phyloP scores from a whole-genome alignment of 169 alveolate genomes.

The Plasmodium fragile region DNA sequence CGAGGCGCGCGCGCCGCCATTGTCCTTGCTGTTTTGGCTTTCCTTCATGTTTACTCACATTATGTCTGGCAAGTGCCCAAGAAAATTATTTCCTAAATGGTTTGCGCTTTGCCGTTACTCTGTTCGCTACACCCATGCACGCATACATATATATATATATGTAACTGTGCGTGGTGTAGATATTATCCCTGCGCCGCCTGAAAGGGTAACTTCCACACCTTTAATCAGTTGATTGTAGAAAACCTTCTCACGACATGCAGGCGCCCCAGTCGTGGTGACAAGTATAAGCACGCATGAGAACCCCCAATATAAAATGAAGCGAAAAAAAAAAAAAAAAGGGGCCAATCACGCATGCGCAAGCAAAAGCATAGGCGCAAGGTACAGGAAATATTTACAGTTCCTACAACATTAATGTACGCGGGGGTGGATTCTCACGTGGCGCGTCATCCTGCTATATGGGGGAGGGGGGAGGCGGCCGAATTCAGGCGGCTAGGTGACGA shows the following conservation, averaged over 20 bases:
- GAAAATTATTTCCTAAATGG: background rate
- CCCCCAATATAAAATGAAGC: background rate
- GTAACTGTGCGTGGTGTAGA: background rate
- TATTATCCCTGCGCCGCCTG: background rate
- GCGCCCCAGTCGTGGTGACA: background rate
- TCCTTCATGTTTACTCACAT: background rate
- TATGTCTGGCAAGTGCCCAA: background rate
- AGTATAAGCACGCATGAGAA: background rate
- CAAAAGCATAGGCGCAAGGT: background rate
- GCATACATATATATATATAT: background rate
- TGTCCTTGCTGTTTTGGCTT: constrained; percentile 12
- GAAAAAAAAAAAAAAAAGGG: background rate
- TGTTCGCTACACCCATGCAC: background rate
- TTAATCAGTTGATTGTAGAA: background rate
- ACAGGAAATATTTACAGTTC: background rate
- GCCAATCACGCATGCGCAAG: background rate
- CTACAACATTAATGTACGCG: background rate
- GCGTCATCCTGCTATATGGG: background rate
- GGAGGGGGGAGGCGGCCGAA: background rate
- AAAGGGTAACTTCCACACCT: background rate
- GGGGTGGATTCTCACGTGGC: background rate
- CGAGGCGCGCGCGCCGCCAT: background rate
- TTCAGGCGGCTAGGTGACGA: background rate
- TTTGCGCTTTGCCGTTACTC: background rate
- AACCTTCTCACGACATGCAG: background rate